A percentile compares a stretch with the other conserved stretches of the same genome.
Evolutionary conservation across 495 filamentous ascomycete species (phyloP).

Genomic region (Aspergillus campestris): DNA sequence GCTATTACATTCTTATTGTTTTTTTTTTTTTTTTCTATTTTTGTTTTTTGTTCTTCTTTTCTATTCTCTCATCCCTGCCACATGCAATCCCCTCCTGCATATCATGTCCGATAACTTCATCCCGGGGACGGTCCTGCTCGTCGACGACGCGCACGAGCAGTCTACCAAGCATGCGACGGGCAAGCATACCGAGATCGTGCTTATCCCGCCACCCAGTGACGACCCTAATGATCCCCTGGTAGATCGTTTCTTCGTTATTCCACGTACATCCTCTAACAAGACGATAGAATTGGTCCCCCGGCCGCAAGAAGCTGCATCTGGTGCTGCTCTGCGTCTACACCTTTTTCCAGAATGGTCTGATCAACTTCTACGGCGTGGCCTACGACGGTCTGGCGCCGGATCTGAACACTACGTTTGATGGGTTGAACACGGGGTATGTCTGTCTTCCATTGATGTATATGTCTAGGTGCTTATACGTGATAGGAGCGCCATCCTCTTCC

Average conservation of each 20-base stretch:
- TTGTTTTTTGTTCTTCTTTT: too few species aligned
- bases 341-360: slow-evolving; percentile 1
- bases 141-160: background rate
- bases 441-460: background rate
- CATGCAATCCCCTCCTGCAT: background rate
- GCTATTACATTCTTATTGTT: too few species aligned
- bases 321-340: background rate
- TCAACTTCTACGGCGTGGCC: slow-evolving; percentile 1
- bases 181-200: background rate
- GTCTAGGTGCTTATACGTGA: too few species aligned
- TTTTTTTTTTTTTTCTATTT: too few species aligned
- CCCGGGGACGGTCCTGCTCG: background rate
- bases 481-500: slow-evolving; percentile 1
- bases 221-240: background rate
- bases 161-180: background rate
- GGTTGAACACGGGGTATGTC: background rate
- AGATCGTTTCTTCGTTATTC: background rate
- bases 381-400: background rate
- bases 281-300: background rate
- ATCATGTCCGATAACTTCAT: background rate
- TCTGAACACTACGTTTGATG: background rate
- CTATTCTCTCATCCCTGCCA: too few species aligned
- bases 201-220: background rate
- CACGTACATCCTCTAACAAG: background rate
- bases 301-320: background rate